Evolutionary conservation across 2,329 filamentous ascomycete genomes (phyloP), one percentile per base, ranked within the genome.

Genomic region (Botryotinia calthae): DNA sequence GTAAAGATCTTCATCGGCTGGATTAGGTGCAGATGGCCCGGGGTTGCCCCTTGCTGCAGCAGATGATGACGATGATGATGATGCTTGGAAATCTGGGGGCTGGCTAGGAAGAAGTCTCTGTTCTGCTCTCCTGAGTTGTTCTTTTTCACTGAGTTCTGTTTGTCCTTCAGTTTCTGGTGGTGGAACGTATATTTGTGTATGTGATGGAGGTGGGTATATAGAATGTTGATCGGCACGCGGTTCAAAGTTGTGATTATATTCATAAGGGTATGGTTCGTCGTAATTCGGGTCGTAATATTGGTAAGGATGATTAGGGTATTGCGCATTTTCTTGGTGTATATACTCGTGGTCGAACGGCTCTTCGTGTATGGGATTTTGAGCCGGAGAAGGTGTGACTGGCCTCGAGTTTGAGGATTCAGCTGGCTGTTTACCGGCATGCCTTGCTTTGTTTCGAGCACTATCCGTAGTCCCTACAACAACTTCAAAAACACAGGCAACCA

Each of bases 401-500:
- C 75, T 70, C 28, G 76, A 74, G 56, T 75, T 72, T 31, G 73
- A 67, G 73, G 68, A 76, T 28, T 77, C 75, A 71, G 73, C 75
- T 44, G 70, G 65, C 44, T 75, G 74, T n/a, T 69, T 72, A 44
- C 75, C 79, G 51, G 75, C 76, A 7, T 75, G 79, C 66, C 76
- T 76, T 72, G 75, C 73, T 75, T 80, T 72, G 72, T 77, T 76
- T 66, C 82, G 80, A 61, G 81, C 80, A 77, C 90, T 95, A 81
- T 99, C 95, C 51, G 88, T 87, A 0, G 94, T 97, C 1, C 96
- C 96, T 31, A 98, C 90, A 1, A 97, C 86, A 22, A 97, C 88
- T 81, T 98, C 94, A 78, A 98, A 95, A 0, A 91, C 87, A 71
- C 94, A 93, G 0, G 91, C 91, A 34, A 98, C 91, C n/a, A 98